phyloP scores from a whole-genome alignment of 148 eudicot genomes.

The Dianthus caryophyllus region DNA sequence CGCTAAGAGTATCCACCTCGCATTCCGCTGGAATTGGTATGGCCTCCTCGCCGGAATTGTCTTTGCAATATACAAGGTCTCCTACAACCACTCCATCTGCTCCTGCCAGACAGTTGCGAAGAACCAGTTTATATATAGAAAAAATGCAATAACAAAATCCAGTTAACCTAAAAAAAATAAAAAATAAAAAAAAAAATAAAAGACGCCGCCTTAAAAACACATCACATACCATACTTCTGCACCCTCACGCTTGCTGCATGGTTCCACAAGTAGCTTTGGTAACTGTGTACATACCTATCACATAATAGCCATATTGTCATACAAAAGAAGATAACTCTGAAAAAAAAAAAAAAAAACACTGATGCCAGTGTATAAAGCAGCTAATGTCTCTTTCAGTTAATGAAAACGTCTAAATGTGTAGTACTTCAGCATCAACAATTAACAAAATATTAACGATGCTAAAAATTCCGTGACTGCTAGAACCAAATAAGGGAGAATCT shows the following conservation, averaged over 20 bases:
- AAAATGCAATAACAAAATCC: neutral
- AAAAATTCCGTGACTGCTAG: neutral
- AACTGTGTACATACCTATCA: conserved; percentile 92
- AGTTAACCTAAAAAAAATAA: too few relatives aligned
- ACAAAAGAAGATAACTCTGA: neutral
- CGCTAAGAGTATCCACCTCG: conserved; percentile 40
- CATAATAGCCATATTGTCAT: conserved; percentile 10
- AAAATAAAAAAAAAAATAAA: too few relatives aligned
- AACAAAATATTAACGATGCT: neutral
- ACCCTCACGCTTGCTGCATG: conserved; percentile 85
- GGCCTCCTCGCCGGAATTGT: conserved; percentile 35
- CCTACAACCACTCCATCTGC: conserved; percentile 67
- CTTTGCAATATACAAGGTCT: conserved; percentile 81
- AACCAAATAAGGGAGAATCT: neutral
- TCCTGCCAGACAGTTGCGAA: conserved; percentile 42
- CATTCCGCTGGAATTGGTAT: conserved; percentile 26
- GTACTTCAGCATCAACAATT: neutral
- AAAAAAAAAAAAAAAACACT: neutral
- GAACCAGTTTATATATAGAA: neutral
- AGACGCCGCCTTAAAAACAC: neutral
- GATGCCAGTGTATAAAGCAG: neutral
- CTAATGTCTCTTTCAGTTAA: neutral
- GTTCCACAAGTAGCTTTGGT: conserved; percentile 97
- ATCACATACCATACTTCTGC: conserved; percentile 68
- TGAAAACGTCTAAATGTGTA: neutral